Conservation (phyloP, 306 rosid species). For the Lithocarpus polystachyus region DNA sequence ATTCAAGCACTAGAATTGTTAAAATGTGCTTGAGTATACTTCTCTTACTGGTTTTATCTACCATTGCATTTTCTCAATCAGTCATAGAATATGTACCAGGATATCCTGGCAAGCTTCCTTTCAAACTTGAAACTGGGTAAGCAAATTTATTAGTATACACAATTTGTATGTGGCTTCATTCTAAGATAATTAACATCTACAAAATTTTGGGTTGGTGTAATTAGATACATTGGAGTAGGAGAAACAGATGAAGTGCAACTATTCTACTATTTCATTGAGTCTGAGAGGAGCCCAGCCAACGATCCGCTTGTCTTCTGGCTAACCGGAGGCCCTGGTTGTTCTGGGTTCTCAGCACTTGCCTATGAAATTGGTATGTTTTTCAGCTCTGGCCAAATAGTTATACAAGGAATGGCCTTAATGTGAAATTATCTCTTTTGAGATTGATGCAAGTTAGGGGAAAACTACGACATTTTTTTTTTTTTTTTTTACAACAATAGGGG, state of each 20-base stretch:
- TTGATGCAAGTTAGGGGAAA: too few relatives aligned
- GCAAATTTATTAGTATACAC: neutral
- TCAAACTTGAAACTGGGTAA: slow-evolving; percentile 19
- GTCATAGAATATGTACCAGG: neutral
- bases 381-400: too few relatives aligned
- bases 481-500: too few relatives aligned
- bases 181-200: neutral
- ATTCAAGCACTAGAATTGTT: neutral
- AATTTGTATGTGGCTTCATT: neutral
- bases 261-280: slow-evolving; percentile 26
- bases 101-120: slow-evolving; percentile 2
- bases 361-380: slow-evolving; percentile 17
- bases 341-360: slow-evolving; percentile 12
- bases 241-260: slow-evolving; percentile 18
- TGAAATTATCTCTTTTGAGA: too few relatives aligned
- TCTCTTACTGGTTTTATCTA: neutral
- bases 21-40: neutral
- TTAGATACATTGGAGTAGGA: slow-evolving; percentile 20
- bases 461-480: too few relatives aligned
- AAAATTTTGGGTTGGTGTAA: neutral
- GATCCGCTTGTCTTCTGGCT: slow-evolving; percentile 29
- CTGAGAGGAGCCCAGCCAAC: slow-evolving; percentile 15
- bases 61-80: slow-evolving; percentile 2
- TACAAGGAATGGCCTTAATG: too few relatives aligned
- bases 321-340: slow-evolving; percentile 34